Evolutionary conservation across 139 green algal genomes (phyloP).

Genomic region (Yamagishiella unicocca): DNA sequence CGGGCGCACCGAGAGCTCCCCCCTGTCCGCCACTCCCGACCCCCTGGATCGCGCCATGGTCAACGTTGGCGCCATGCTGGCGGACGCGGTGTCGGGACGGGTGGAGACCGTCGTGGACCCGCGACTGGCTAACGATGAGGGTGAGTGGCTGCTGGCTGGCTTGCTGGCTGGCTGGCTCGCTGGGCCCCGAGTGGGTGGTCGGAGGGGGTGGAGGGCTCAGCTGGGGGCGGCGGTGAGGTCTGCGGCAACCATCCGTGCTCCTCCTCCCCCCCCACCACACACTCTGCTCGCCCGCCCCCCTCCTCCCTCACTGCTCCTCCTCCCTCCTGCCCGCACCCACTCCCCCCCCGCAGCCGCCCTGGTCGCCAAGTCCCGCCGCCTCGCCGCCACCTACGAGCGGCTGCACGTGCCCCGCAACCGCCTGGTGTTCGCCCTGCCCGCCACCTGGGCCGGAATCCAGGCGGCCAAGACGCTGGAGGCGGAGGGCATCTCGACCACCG

Average conservation of each 20-base stretch:
- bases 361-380: conserved; percentile 55
- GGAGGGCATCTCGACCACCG: conserved; percentile 74
- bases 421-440: conserved; percentile 84
- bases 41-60: conserved; percentile 83
- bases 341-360: conserved; percentile 53
- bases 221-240: too few species aligned
- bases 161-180: not conserved
- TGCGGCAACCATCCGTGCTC: too few species aligned
- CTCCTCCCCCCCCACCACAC: too few species aligned
- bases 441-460: conserved; percentile 84
- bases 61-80: conserved; percentile 82
- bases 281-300: not conserved
- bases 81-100: conserved; percentile 76
- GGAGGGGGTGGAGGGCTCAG: too few species aligned
- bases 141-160: conserved; percentile 45
- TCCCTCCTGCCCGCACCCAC: not conserved
- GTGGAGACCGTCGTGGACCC: conserved; percentile 87
- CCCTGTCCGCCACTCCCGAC: conserved; percentile 23
- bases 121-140: conserved; percentile 73
- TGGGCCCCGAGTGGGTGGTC: too few species aligned
- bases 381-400: conserved; percentile 73
- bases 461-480: conserved; percentile 78
- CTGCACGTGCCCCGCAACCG: conserved; percentile 69
- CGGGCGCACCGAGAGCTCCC: conserved; percentile 54
- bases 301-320: not conserved